Evolutionary conservation across 768 basidiomycete genomes (phyloP).

Genomic region (Sarcodon sp.): DNA sequence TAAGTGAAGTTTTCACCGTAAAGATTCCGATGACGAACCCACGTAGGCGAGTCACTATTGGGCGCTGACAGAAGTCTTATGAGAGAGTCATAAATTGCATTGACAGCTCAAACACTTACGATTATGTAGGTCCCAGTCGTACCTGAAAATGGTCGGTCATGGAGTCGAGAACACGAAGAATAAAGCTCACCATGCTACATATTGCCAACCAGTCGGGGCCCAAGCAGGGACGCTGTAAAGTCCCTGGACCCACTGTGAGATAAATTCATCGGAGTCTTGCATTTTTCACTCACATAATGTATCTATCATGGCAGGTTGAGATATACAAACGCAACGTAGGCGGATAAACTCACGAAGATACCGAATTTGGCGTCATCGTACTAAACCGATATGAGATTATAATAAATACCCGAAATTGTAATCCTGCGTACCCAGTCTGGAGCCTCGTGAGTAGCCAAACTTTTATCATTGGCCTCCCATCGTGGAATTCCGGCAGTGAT

Average conservation of each 20-base stretch:
- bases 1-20: slow-evolving; percentile 35
- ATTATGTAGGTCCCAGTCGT: slow-evolving; percentile 1
- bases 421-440: slow-evolving; percentile 34
- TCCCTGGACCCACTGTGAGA: slow-evolving; percentile 12
- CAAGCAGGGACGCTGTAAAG: slow-evolving; percentile 34
- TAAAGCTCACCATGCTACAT: slow-evolving; percentile 42
- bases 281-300: background rate
- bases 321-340: background rate
- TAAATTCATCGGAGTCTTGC: slow-evolving; percentile 30
- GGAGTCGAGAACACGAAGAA: slow-evolving; percentile 17
- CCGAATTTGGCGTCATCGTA: slow-evolving; percentile 42
- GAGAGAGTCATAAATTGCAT: too few relatives aligned
- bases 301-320: background rate
- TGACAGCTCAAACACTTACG: background rate
- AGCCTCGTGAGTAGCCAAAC: slow-evolving; percentile 32
- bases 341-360: slow-evolving; percentile 29
- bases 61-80: slow-evolving; percentile 11
- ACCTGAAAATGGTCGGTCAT: background rate
- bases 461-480: slow-evolving; percentile 24
- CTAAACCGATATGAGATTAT: slow-evolving; percentile 15
- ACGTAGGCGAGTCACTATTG: slow-evolving; percentile 25
- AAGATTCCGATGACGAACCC: slow-evolving; percentile 33
- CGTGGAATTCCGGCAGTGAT: slow-evolving; percentile 23
- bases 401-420: too few relatives aligned
- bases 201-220: slow-evolving; percentile 14